phyloP scores from a whole-genome alignment of 345 rosid species.

The Salix exigua region DNA sequence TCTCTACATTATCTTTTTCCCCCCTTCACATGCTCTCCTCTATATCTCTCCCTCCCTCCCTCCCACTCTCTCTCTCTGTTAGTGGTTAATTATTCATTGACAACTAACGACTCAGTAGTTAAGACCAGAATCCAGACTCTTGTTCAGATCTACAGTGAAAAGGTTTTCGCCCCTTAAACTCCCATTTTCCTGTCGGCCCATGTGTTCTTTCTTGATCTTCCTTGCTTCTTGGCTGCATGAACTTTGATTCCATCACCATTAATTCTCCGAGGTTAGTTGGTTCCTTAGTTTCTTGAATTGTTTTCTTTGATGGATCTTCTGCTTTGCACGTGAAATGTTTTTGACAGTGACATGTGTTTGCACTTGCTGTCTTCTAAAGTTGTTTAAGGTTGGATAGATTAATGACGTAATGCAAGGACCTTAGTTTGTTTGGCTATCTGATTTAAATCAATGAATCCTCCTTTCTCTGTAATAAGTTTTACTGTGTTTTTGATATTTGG shows the following conservation, averaged over 20 bases:
- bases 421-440: background rate
- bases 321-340: background rate
- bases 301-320: background rate
- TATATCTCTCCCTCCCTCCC: constrained; percentile 20
- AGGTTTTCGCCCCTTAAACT: constrained; percentile 11
- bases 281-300: background rate
- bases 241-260: background rate
- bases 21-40: constrained; percentile 47
- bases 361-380: background rate
- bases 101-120: constrained; percentile 38
- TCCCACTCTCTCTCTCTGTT: background rate
- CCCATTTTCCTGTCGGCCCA: background rate
- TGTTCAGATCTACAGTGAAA: constrained; percentile 48
- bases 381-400: background rate
- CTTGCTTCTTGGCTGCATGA: background rate
- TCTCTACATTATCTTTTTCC: constrained; percentile 29
- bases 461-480: background rate
- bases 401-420: background rate
- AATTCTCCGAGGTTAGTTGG: background rate
- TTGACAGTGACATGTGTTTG: background rate
- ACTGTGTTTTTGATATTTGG: no score
- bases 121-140: constrained; percentile 20
- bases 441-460: background rate
- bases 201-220: background rate
- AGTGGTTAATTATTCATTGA: constrained; percentile 23